Conservation (phyloP, 2,329 filamentous ascomycete species). For the Aspergillus transmontanensis region DNA sequence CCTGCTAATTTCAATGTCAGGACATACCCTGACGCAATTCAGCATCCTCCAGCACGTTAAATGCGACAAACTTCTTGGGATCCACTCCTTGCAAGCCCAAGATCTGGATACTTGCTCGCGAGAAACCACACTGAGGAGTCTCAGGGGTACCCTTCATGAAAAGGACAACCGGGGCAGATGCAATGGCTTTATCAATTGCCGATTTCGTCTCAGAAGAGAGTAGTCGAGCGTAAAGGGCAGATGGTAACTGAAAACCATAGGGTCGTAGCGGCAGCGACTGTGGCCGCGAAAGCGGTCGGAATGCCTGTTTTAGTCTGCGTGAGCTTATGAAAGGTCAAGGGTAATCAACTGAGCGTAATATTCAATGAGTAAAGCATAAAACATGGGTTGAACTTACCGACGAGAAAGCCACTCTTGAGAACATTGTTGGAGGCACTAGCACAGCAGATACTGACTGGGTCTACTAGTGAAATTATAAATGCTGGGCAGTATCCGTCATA, state of each 20-base stretch:
- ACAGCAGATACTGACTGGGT: background rate
- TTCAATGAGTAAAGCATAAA: background rate
- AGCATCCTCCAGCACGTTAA: slow-evolving; percentile 92
- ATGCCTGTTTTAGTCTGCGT: slow-evolving; percentile 22
- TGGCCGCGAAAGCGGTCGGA: slow-evolving; percentile 34
- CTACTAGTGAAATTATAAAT: background rate
- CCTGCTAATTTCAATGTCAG: background rate
- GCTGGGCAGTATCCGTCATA: background rate
- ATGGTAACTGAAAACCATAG: slow-evolving; percentile 41
- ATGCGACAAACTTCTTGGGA: slow-evolving; percentile 94
- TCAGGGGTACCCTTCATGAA: slow-evolving; percentile 99
- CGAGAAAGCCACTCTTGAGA: slow-evolving; percentile 7
- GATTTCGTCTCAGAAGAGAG: slow-evolving; percentile 77
- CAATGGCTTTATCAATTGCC: slow-evolving; percentile 89
- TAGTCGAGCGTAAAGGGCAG: slow-evolving; percentile 55
- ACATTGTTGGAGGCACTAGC: background rate
- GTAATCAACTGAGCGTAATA: background rate
- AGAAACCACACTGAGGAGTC: slow-evolving; percentile 95
- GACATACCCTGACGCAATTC: slow-evolving; percentile 76
- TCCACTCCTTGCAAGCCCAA: slow-evolving; percentile 93
- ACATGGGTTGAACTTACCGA: slow-evolving; percentile 18
- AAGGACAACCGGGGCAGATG: slow-evolving; percentile 85
- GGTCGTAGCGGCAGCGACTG: slow-evolving; percentile 25
- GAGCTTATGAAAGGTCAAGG: background rate
- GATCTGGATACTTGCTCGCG: slow-evolving; percentile 90